These are phyloP conservation scores for Euphorbia peplus DNA, from an alignment of 345 rosid species.

Conservation along the genomic window DNA sequence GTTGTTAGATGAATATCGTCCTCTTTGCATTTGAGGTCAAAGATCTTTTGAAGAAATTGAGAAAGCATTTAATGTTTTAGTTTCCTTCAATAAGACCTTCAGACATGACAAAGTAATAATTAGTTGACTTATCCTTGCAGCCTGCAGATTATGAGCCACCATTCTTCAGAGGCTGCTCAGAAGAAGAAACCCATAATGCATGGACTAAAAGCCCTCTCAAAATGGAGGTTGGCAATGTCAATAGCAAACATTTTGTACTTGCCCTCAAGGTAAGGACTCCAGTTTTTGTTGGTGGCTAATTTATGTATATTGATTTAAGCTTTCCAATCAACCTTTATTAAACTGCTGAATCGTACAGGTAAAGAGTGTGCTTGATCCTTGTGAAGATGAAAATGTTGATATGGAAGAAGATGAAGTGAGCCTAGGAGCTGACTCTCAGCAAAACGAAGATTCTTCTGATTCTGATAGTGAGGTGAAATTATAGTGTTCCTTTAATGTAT, in stretches of 20 bases:
- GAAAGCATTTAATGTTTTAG: constrained; percentile 1
- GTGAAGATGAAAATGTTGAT: constrained; percentile 81
- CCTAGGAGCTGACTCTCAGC: constrained; percentile 59
- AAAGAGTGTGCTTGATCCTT: constrained; percentile 97
- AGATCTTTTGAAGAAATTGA: background rate
- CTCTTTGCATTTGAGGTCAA: background rate
- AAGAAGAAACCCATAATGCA: constrained; percentile 70
- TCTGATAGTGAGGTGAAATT: constrained; percentile 80
- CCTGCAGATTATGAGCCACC: constrained; percentile 96
- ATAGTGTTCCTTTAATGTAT: constrained; percentile 4
- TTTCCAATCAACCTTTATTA: background rate
- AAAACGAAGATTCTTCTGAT: constrained; percentile 57
- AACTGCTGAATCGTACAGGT: constrained; percentile 47
- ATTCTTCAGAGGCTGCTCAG: constrained; percentile 79
- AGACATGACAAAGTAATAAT: background rate
- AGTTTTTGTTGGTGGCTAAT: constrained; percentile 9
- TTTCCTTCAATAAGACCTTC: background rate
- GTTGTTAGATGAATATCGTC: constrained; percentile 9
- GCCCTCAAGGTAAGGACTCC: constrained; percentile 62
- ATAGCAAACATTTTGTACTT: constrained; percentile 89
- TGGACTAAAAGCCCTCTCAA: constrained; percentile 89
- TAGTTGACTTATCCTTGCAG: constrained; percentile 37
- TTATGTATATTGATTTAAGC: constrained; percentile 7
- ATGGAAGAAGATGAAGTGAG: constrained; percentile 65
- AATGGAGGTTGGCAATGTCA: constrained; percentile 96